phyloP scores from a whole-genome alignment of 2,329 filamentous ascomycete genomes.

The Dryadomyces quercus-mongolicae region DNA sequence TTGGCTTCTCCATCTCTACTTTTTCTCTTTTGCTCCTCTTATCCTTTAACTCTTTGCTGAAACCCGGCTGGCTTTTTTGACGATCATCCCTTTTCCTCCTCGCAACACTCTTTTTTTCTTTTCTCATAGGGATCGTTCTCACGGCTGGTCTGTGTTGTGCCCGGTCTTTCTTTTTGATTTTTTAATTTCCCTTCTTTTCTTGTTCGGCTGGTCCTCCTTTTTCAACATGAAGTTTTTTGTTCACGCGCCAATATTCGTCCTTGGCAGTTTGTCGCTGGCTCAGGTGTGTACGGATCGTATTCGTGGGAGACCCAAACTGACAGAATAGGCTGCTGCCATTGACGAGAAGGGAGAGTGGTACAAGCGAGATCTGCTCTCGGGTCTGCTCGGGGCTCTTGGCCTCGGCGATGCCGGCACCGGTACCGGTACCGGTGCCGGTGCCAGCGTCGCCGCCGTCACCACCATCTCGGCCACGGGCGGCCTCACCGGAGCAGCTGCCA shows the following conservation, averaged over 20 bases:
- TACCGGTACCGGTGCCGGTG: neutral
- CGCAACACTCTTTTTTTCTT: constrained; percentile 6
- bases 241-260: constrained; percentile 13
- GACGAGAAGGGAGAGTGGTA: constrained; percentile 10
- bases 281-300: constrained; percentile 13
- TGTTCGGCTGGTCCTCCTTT: neutral
- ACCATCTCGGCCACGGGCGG: constrained; percentile 2
- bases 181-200: neutral
- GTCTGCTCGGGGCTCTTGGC: constrained; percentile 12
- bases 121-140: constrained; percentile 2
- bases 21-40: neutral
- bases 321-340: constrained; percentile 15
- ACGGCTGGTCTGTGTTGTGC: constrained; percentile 9
- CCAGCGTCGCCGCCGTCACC: neutral
- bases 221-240: constrained; percentile 16
- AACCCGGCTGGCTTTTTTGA: too few species aligned
- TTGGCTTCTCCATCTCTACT: constrained; percentile 9
- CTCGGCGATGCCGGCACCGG: neutral
- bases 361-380: constrained; percentile 17
- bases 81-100: too few species aligned
- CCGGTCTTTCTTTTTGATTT: neutral
- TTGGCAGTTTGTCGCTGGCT: constrained; percentile 15
- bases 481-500: neutral
- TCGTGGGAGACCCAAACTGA: neutral
- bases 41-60: too few species aligned